Evolutionary conservation across 306 rosid species (phyloP).

Genomic region (Rosa multiflora): DNA sequence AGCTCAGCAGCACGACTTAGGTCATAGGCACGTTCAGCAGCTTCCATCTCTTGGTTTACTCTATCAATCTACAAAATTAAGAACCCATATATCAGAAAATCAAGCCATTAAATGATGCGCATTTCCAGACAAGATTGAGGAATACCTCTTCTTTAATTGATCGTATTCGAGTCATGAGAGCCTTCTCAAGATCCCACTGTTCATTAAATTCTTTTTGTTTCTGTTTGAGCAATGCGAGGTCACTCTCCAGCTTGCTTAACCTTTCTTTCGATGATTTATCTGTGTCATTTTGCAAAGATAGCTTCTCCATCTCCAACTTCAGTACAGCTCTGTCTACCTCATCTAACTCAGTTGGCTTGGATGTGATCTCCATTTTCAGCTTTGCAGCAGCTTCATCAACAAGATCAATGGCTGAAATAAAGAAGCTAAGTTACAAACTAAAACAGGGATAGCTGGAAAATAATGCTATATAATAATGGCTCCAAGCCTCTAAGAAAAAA

Average conservation of each 20-base stretch:
- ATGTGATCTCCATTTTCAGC: slow-evolving; percentile 95
- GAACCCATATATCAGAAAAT: not conserved
- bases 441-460: not conserved
- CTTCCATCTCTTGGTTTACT: slow-evolving; percentile 96
- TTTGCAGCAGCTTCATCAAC: slow-evolving; percentile 99
- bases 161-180: slow-evolving; percentile 72
- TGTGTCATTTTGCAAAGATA: slow-evolving; percentile 82
- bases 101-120: not conserved
- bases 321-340: slow-evolving; percentile 84
- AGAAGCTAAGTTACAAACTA: slow-evolving; percentile 19
- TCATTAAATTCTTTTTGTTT: slow-evolving; percentile 74
- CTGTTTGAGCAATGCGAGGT: slow-evolving; percentile 67
- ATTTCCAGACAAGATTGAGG: not conserved
- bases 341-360: slow-evolving; percentile 94
- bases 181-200: slow-evolving; percentile 89
- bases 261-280: slow-evolving; percentile 95
- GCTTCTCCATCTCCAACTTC: slow-evolving; percentile 96
- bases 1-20: slow-evolving; percentile 96
- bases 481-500: not conserved
- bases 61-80: slow-evolving; percentile 67
- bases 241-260: slow-evolving; percentile 78
- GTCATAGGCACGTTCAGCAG: slow-evolving; percentile 92
- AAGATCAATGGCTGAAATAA: slow-evolving; percentile 84
- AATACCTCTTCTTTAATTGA: slow-evolving; percentile 93
- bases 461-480: not conserved